Percentiles rank a stretch among this genome's conserved stretches.
phyloP scores from a whole-genome alignment of 2,329 filamentous ascomycete species.

The Aspergillus arachidicola region DNA sequence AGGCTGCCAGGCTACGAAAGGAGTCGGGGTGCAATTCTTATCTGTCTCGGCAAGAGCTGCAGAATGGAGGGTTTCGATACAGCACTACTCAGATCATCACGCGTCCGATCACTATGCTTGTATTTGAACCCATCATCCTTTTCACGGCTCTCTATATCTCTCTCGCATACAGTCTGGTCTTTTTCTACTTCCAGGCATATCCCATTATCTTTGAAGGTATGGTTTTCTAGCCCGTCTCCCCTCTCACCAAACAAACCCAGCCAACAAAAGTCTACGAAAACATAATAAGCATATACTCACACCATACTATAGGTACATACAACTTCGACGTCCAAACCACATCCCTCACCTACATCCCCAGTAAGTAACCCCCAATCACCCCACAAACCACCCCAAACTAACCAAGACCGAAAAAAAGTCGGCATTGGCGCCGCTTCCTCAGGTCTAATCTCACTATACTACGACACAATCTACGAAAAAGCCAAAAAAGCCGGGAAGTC shows the following conservation, averaged over 20 bases:
- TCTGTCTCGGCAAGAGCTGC: conserved; percentile 65
- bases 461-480: conserved; percentile 62
- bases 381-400: neutral
- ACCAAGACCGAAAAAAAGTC: conserved; percentile 40
- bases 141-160: conserved; percentile 72
- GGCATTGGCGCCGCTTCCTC: conserved; percentile 64
- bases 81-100: conserved; percentile 71
- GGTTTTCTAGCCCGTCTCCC: neutral
- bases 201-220: conserved; percentile 65
- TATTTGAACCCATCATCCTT: conserved; percentile 72
- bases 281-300: neutral
- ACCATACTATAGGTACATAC: conserved; percentile 53
- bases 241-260: fast-evolving
- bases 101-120: conserved; percentile 71
- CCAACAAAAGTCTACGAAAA: neutral
- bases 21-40: conserved; percentile 53
- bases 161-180: conserved; percentile 68
- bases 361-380: conserved; percentile 22
- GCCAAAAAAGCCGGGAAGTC: conserved; percentile 52
- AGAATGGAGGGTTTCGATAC: conserved; percentile 34
- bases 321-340: conserved; percentile 64
- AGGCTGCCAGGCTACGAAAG: conserved; percentile 61
- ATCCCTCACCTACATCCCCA: conserved; percentile 69
- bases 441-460: conserved; percentile 64
- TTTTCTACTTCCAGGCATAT: conserved; percentile 78